These are phyloP conservation scores for Malus hybrid DNA, from an alignment of 331 rosid species.

Conservation along the genomic window DNA sequence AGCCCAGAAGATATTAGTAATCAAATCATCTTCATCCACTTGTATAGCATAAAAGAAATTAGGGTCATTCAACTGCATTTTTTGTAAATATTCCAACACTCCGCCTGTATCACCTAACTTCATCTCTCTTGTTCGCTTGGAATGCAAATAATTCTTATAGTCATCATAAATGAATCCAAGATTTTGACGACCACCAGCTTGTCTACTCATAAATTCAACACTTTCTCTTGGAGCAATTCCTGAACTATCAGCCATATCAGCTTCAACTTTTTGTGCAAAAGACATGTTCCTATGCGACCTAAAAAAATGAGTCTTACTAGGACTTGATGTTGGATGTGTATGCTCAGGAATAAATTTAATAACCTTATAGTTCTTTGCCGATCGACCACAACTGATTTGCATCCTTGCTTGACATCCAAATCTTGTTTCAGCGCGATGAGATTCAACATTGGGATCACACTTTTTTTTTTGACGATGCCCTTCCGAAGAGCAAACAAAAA, in stretches of 20 bases:
- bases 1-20: background rate
- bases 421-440: too few species aligned
- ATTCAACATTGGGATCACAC: background rate
- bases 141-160: too few species aligned
- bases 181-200: too few species aligned
- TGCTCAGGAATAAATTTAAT: background rate
- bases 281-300: background rate
- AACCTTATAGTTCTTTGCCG: background rate
- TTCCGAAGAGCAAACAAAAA: background rate
- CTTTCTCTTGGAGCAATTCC: background rate
- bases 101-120: too few species aligned
- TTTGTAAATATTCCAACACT: too few species aligned
- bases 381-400: background rate
- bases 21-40: background rate
- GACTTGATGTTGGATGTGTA: background rate
- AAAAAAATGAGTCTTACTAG: background rate
- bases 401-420: too few species aligned
- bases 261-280: background rate
- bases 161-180: too few species aligned
- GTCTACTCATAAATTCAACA: too few species aligned
- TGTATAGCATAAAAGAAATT: background rate
- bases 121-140: too few species aligned
- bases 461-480: background rate
- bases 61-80: too few species aligned
- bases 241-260: background rate